A percentile compares a stretch with the other conserved stretches of the same genome.
Conservation (phyloP, 2,329 filamentous ascomycete genomes). For the Pyrenochaeta sp. region DNA sequence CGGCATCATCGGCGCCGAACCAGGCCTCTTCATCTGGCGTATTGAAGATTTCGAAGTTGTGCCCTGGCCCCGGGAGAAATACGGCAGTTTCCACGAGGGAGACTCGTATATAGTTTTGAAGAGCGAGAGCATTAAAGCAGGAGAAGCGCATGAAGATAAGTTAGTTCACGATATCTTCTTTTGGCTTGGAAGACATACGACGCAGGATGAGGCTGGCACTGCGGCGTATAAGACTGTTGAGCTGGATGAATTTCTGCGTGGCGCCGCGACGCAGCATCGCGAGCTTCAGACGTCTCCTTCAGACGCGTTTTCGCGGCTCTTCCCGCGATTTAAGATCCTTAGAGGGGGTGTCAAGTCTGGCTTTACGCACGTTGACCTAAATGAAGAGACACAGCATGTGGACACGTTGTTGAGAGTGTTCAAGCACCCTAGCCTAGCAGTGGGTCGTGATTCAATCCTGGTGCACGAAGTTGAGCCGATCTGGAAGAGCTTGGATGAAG, state of each 20-base stretch:
- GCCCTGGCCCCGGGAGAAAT: constrained; percentile 64
- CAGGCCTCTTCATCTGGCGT: constrained; percentile 70
- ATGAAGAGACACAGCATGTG: constrained; percentile 55
- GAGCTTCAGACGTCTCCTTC: constrained; percentile 69
- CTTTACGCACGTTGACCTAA: constrained; percentile 67
- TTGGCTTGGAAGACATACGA: constrained; percentile 72
- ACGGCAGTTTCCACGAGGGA: constrained; percentile 71
- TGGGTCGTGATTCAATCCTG: constrained; percentile 60
- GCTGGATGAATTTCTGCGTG: constrained; percentile 71
- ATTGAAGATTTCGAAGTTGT: constrained; percentile 73
- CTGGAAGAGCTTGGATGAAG: constrained; percentile 69
- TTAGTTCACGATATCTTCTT: constrained; percentile 71
- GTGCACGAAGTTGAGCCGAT: constrained; percentile 71
- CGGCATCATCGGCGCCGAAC: constrained; percentile 59
- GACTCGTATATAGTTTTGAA: constrained; percentile 74
- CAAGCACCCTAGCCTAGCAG: constrained; percentile 60
- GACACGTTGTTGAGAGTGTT: constrained; percentile 69
- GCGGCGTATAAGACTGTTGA: constrained; percentile 77
- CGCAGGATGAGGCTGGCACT: constrained; percentile 73
- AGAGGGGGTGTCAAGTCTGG: constrained; percentile 69
- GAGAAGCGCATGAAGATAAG: constrained; percentile 30
- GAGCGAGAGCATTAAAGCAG: constrained; percentile 61
- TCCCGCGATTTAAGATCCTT: constrained; percentile 67
- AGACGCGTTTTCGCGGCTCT: constrained; percentile 67
- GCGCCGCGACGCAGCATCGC: constrained; percentile 69